Evolutionary conservation across 495 filamentous ascomycete genomes (phyloP).

Genomic region (Lasiosphaeris hirsuta): DNA sequence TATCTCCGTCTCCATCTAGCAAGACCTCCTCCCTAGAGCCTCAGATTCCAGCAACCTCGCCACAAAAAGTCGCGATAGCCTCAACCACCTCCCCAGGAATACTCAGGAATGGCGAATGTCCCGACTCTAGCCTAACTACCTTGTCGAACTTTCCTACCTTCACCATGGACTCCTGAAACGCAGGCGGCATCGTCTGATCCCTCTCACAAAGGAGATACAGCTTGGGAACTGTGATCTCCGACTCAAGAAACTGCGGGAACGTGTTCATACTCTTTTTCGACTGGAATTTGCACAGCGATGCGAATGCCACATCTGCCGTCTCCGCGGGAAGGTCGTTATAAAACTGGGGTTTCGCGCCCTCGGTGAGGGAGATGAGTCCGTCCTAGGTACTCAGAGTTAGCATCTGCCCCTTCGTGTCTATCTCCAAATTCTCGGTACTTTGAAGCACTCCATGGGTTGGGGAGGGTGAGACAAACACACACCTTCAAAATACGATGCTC

Average conservation of each 20-base stretch:
- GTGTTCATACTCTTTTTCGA: background rate
- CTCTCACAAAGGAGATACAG: slow-evolving; percentile 7
- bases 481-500: background rate
- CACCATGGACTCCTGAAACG: background rate
- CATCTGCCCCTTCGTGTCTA: too few species aligned
- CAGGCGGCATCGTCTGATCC: background rate
- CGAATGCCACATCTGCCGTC: background rate
- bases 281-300: slow-evolving; percentile 2
- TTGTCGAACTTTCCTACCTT: slow-evolving; percentile 6
- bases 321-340: background rate
- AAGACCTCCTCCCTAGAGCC: too few species aligned
- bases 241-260: slow-evolving; percentile 1
- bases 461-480: too few species aligned
- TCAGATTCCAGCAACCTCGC: background rate
- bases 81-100: slow-evolving; percentile 2
- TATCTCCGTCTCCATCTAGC: too few species aligned
- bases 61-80: background rate
- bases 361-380: background rate
- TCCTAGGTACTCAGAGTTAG: too few species aligned
- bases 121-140: slow-evolving; percentile 6
- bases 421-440: too few species aligned
- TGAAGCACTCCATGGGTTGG: too few species aligned
- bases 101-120: slow-evolving; percentile 9
- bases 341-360: background rate
- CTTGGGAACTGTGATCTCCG: background rate